Evolutionary conservation across 495 filamentous ascomycete species (phyloP).

Genomic region (Xylaria telfairii): DNA sequence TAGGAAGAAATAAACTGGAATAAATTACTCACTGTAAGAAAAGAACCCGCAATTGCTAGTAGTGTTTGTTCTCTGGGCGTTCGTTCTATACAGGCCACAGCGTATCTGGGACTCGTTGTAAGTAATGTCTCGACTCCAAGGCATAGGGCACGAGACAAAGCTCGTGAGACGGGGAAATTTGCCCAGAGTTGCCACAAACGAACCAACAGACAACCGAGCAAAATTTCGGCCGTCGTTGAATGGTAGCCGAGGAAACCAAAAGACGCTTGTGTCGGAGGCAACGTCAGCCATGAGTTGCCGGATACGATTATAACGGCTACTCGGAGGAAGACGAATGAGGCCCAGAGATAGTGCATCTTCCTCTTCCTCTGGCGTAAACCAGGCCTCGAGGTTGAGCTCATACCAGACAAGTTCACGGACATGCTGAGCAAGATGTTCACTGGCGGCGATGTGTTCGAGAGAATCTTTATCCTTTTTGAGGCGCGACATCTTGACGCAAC

Average conservation of each 20-base stretch:
- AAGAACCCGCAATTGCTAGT: background rate
- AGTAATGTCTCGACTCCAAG: background rate
- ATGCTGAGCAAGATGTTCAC: background rate
- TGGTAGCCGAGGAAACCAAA: background rate
- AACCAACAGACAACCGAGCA: background rate
- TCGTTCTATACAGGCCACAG: background rate
- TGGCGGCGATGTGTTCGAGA: constrained; percentile 1
- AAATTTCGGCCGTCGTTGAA: background rate
- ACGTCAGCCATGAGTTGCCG: background rate
- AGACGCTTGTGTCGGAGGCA: background rate
- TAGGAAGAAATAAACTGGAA: background rate
- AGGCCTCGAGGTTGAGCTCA: background rate
- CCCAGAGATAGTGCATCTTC: background rate
- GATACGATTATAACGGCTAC: background rate
- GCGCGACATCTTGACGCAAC: background rate
- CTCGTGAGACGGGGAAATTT: background rate
- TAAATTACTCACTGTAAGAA: background rate
- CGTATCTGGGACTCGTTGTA: background rate
- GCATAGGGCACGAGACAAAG: background rate
- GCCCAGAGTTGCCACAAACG: background rate
- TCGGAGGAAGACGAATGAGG: background rate
- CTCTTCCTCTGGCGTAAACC: background rate
- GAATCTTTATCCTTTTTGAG: background rate
- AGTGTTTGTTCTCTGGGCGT: rapidly evolving
- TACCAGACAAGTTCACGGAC: background rate